Evolutionary conservation across 805 yeast genomes (phyloP), one percentile per base, ranked within the genome.

Genomic region (Ogataea nakhonphanomensis): DNA sequence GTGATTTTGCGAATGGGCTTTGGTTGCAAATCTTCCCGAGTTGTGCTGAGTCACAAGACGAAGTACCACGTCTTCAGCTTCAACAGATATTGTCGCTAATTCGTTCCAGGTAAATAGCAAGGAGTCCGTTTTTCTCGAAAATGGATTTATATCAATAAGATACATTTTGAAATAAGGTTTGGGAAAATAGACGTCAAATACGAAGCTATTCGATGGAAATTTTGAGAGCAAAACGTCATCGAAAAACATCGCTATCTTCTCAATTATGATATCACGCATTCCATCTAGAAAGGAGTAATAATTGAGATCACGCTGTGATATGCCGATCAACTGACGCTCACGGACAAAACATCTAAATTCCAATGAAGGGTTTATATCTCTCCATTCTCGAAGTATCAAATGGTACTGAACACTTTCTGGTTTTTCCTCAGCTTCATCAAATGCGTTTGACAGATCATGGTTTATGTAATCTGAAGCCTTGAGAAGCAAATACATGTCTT

Each of bases 311-410:
- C 99, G 68, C 60, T 91, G 99, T 1, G 89, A 72, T 2, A 83
- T 78, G 0, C 84, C 98, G 5, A 90, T 58, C 6, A 93, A 65
- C 33, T 67, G 63, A 3, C 79, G 62, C 39, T 79, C 73, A 41
- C 74, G 73, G 1, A 93, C 85, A 63, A 89, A 93, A 24, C 90
- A 78, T 43, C 99, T 71, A 58, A 93, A 93, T 59, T 93, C 99
- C 53, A 89, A 66, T 0, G 98, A 87, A 0, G 98, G 97, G 48
- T 86, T 88, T 30, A 91, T 65, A 14, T 72, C 78, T 31, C 77
- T 70, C 98, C 97, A 93, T 61, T 88, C 76, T 31, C 95, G 73
- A 30, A 93, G 59, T 2, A 91, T 83, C 25, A 93, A 64, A 51
- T 87, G 95, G 44, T 70, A 76, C 1, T 43, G 45, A 5, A 48